phyloP scores from a whole-genome alignment of 2,329 filamentous ascomycete genomes.

The Thermothelomyces thermophilus region DNA sequence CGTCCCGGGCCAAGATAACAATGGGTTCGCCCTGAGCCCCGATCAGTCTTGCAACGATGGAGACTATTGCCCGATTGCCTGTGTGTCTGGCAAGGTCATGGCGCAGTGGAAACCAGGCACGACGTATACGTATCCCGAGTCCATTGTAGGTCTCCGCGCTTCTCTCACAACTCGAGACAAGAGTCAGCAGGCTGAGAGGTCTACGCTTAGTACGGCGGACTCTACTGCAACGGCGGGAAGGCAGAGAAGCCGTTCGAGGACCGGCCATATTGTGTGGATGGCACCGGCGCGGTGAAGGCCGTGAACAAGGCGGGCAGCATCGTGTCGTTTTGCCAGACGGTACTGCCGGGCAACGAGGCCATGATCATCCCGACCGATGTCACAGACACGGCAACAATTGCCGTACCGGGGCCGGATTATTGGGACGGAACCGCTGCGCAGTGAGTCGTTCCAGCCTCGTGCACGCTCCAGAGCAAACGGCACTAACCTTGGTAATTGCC shows the following conservation, averaged over 20 bases:
- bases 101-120: conserved; percentile 71
- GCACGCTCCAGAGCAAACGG: too few species aligned
- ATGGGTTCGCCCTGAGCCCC: conserved; percentile 73
- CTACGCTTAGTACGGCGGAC: conserved; percentile 59
- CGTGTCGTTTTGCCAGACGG: conserved; percentile 72
- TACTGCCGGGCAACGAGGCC: conserved; percentile 70
- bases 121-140: conserved; percentile 61
- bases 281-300: conserved; percentile 57
- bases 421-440: conserved; percentile 70
- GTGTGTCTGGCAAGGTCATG: conserved; percentile 68
- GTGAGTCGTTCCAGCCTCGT: conserved; percentile 40
- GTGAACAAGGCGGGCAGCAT: conserved; percentile 57
- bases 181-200: not conserved
- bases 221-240: conserved; percentile 64
- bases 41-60: conserved; percentile 62
- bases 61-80: conserved; percentile 70
- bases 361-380: conserved; percentile 78
- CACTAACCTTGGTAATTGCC: conserved; percentile 20
- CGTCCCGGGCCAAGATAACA: conserved; percentile 62
- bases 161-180: not conserved
- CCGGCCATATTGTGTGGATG: conserved; percentile 63
- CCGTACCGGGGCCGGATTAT: conserved; percentile 63
- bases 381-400: conserved; percentile 48
- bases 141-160: conserved; percentile 57
- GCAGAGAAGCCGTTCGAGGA: conserved; percentile 63